Evolutionary conservation across 805 yeast genomes (phyloP).

Genomic region (Schizosaccharomyces japonicus): DNA sequence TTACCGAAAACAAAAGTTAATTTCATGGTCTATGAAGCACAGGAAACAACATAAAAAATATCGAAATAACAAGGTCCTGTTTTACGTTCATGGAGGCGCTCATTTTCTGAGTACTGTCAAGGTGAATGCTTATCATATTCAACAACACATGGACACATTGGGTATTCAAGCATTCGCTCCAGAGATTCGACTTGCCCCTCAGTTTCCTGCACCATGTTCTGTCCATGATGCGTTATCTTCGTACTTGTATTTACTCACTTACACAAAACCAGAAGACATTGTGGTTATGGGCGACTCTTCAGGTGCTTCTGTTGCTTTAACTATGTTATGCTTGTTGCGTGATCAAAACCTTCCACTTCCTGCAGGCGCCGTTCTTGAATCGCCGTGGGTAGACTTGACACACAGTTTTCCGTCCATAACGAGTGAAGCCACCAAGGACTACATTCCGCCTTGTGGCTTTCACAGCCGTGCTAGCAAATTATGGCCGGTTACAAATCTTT

Average conservation of each 20-base stretch:
- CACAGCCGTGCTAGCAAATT: not conserved
- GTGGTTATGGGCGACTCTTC: constrained; percentile 11
- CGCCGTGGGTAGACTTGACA: constrained; percentile 11
- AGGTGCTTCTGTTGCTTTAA: constrained; percentile 8
- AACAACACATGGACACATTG: not conserved
- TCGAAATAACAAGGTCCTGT: not conserved
- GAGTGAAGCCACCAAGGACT: not conserved
- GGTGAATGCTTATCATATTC: constrained; percentile 5
- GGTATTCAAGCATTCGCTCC: constrained; percentile 2
- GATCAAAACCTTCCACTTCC: constrained; percentile 9
- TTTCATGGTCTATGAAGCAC: not conserved
- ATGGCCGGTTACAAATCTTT: not conserved
- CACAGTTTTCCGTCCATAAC: constrained; percentile 9
- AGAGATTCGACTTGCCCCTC: not conserved
- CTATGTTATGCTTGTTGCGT: constrained; percentile 6
- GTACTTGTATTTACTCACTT: not conserved
- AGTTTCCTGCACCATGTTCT: constrained; percentile 1
- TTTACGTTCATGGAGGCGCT: constrained; percentile 12
- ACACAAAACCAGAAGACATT: constrained; percentile 1
- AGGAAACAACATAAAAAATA: not conserved
- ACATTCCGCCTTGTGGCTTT: not conserved
- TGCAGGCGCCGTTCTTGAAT: constrained; percentile 8
- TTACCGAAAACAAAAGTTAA: not conserved
- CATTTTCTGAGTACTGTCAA: constrained; percentile 10
- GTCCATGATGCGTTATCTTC: not conserved